These are phyloP conservation scores for Cryptococcus sp. DNA, from an alignment of 1,284 basidiomycete genomes.

Conservation along the genomic window DNA sequence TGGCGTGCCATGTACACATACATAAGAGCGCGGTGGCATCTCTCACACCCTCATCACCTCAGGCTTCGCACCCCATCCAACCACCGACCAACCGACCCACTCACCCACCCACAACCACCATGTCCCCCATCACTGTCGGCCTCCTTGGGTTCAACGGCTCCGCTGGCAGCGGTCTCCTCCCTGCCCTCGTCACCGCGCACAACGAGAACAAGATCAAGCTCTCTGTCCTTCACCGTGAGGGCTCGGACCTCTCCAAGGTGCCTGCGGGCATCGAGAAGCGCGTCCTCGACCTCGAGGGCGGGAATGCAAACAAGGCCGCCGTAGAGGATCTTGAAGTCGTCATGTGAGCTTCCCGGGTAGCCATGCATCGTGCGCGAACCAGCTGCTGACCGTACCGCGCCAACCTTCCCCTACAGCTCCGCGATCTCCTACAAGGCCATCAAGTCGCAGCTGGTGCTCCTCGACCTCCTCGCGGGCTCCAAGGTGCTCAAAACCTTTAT, in stretches of 20 bases:
- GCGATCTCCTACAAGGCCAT: conserved; percentile 6
- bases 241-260: conserved; percentile 13
- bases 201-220: conserved; percentile 16
- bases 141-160: conserved; percentile 20
- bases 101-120: no score
- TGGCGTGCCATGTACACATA: no score
- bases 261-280: conserved; percentile 21
- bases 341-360: conserved; percentile 19
- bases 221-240: conserved; percentile 21
- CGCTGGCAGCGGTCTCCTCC: conserved; percentile 14
- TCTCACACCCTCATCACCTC: no score
- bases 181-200: conserved; percentile 10
- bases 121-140: conserved; percentile 7
- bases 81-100: no score
- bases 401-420: conserved; percentile 8
- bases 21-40: no score
- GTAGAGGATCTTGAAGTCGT: conserved; percentile 19
- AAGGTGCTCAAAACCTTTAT: conserved; percentile 18
- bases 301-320: conserved; percentile 4
- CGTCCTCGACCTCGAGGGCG: conserved; percentile 12
- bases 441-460: conserved; percentile 8
- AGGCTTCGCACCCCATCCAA: no score
- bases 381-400: background rate
- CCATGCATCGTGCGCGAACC: no score
- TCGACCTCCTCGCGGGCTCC: conserved; percentile 14